Conservation (phyloP, 2,329 filamentous ascomycete genomes). For the Cordyceps cateniannulata region DNA sequence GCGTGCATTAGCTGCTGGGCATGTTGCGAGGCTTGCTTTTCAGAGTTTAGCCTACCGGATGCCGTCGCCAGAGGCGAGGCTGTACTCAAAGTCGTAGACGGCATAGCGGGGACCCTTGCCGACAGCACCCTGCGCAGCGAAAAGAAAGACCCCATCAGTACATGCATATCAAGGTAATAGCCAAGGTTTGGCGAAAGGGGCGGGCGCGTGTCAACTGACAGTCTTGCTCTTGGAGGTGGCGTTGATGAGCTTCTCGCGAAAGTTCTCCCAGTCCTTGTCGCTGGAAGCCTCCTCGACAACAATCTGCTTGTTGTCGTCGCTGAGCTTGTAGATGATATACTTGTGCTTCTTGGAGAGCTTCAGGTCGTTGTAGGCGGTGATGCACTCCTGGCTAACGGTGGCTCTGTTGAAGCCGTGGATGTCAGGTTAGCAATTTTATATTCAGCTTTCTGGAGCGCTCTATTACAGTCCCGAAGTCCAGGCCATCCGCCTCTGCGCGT, state of each 20-base stretch:
- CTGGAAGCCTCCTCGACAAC: conserved; percentile 68
- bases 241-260: conserved; percentile 70
- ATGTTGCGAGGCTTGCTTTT: conserved; percentile 15
- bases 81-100: conserved; percentile 80
- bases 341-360: conserved; percentile 78
- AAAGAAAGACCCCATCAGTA: not conserved
- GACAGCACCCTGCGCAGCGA: conserved; percentile 40
- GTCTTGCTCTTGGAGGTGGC: conserved; percentile 66
- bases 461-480: not conserved
- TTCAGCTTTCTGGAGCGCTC: not conserved
- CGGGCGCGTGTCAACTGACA: conserved; percentile 36
- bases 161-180: not conserved
- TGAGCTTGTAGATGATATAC: conserved; percentile 85
- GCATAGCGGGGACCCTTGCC: conserved; percentile 73
- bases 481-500: not conserved
- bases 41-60: conserved; percentile 45
- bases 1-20: conserved; percentile 16
- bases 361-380: conserved; percentile 67
- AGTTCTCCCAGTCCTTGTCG: conserved; percentile 61
- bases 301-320: conserved; percentile 75
- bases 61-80: conserved; percentile 64
- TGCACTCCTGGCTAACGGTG: conserved; percentile 65
- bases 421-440: not conserved
- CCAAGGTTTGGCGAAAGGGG: not conserved
- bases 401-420: conserved; percentile 44